These are phyloP conservation scores for Euphorbia pulcherrima DNA, from an alignment of 345 rosid genomes.

Conservation along the genomic window DNA sequence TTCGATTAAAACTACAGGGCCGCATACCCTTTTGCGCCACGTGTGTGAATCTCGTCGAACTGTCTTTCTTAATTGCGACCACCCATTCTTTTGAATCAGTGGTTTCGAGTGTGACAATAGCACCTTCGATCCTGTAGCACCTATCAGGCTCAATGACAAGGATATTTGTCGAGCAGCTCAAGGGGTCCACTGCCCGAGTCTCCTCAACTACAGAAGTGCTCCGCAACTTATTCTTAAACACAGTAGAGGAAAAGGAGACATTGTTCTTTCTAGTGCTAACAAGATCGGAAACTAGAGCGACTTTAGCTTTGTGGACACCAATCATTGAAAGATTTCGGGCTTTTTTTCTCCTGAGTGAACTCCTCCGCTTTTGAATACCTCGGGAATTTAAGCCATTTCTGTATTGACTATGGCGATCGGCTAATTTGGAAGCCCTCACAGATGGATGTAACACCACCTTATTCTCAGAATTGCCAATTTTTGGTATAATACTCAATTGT, in stretches of 20 bases:
- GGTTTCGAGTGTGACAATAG: conserved; percentile 45
- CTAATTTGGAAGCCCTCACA: conserved; percentile 45
- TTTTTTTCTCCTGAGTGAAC: conserved; percentile 62
- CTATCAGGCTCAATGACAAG: conserved; percentile 56
- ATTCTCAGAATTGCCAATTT: conserved; percentile 26
- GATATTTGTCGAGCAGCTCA: conserved; percentile 58
- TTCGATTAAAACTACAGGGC: conserved; percentile 53
- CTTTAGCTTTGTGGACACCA: conserved; percentile 47
- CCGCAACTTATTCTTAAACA: conserved; percentile 45
- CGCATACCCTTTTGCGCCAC: conserved; percentile 60
- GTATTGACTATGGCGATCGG: conserved; percentile 40
- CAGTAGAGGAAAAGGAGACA: conserved; percentile 42
- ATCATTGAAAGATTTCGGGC: conserved; percentile 45
- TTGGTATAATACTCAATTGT: conserved; percentile 14
- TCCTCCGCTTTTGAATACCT: conserved; percentile 69
- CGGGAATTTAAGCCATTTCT: conserved; percentile 50
- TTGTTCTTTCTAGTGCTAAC: conserved; percentile 54
- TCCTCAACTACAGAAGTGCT: conserved; percentile 36
- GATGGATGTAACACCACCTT: conserved; percentile 40
- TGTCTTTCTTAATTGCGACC: conserved; percentile 58
- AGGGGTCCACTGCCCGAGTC: conserved; percentile 33
- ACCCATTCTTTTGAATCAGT: conserved; percentile 63
- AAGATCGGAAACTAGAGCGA: conserved; percentile 54
- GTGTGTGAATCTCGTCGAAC: conserved; percentile 37
- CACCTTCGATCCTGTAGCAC: conserved; percentile 72